Base-by-base conservation (phyloP, 805 yeast genomes). In the Lachancea sp. region DNA sequence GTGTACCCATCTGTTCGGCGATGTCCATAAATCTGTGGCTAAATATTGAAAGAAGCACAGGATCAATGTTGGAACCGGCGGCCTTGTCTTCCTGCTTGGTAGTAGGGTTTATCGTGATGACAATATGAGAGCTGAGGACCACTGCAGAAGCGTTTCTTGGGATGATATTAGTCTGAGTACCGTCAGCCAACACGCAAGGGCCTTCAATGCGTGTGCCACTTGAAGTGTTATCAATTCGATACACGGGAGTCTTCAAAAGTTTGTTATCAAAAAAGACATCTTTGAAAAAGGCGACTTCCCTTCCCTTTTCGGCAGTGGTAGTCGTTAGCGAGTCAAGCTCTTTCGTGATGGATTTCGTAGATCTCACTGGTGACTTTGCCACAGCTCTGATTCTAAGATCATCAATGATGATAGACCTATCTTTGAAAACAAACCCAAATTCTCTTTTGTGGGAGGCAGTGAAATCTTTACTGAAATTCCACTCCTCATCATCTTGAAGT, bases 1-100 rank as follows among this genome's bases (percentile, higher is more conserved):
- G 82, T 31, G 75, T 76, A 32, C 95, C 91, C 95, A 86, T 86
- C 58, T 84, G 91, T 54, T 86, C 95, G 8, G 95, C 95, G 61
- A 87, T 85, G 50, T 87, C 88, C 91, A 86, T 85, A 62, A 86
- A 86, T 49, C 95, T 70, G 62, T 85, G 89, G 29, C 87, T 82
- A 64, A 86, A 86, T 19, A 86, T 82, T 0, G 95, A 83, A 33
- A 86, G 63, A 51, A 80, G 67, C 29, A 86, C 77, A 1, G 93
- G 93, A 53, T 86, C 58, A 16, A 52, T 47, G 1, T 49, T 27
- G 16, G 38, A 19, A 3, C 41, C 26, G 2, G 38, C 39, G 7
- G 45, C 46, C 31, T 50, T 44, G 4, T 46, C 48, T 15, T 57
- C 44, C 20, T 33, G 38, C 33, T 34, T 30, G 4, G 34, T 30